phyloP scores from a whole-genome alignment of 2,329 filamentous ascomycete species.

The Fusarium subtropicale region DNA sequence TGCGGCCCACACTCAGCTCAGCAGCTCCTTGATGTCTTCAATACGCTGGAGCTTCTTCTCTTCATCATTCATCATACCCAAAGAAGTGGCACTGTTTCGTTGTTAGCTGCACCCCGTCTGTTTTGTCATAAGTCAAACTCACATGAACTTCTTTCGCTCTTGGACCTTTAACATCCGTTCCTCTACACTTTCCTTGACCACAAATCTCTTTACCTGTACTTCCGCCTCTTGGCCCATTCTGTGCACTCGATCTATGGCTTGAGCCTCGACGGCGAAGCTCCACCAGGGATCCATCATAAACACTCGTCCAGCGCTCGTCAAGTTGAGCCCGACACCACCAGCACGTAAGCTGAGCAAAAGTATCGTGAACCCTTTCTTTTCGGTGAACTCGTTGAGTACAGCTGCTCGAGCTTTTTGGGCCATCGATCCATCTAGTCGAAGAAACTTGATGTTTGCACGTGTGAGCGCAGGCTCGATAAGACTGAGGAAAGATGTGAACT shows the following conservation, averaged over 20 bases:
- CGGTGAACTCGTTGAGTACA: conserved; percentile 79
- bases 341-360: conserved; percentile 87
- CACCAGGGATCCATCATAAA: conserved; percentile 99
- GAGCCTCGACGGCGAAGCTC: conserved; percentile 96
- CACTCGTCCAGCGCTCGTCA: conserved; percentile 88
- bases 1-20: conserved; percentile 64
- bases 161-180: conserved; percentile 94
- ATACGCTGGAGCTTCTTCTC: conserved; percentile 91
- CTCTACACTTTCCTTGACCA: conserved; percentile 92
- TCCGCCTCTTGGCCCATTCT: conserved; percentile 92
- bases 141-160: conserved; percentile 96
- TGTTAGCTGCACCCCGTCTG: conserved; percentile 26
- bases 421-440: conserved; percentile 95
- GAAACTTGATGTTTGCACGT: conserved; percentile 76
- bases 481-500: conserved; percentile 96
- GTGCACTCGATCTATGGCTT: conserved; percentile 97
- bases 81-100: conserved; percentile 78
- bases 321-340: conserved; percentile 91
- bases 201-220: conserved; percentile 87
- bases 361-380: conserved; percentile 71
- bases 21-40: conserved; percentile 91
- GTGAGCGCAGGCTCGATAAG: conserved; percentile 86
- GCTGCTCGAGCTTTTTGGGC: conserved; percentile 84
- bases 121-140: conserved; percentile 56
- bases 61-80: conserved; percentile 95